A percentile compares a stretch with the other conserved stretches of the same genome.
Evolutionary conservation across 148 eudicot species (phyloP).

Genomic region (Vaccinium darrowii): DNA sequence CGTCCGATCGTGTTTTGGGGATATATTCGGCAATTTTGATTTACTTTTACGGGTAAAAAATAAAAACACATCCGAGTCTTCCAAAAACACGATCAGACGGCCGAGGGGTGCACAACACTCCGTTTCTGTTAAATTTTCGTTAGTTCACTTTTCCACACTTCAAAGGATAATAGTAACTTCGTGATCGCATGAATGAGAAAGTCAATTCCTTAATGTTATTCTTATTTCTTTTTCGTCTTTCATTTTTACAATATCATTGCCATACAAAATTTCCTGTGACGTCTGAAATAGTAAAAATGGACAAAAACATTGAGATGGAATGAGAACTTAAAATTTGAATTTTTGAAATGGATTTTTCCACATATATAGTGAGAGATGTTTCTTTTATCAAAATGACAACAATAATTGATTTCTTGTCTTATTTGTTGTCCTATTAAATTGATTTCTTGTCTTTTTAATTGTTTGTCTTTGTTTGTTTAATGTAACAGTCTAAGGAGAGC

Average conservation of each 20-base stretch:
- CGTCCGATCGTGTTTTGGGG: no score
- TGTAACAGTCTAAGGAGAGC: conserved; percentile 67
- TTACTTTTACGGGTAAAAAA: no score
- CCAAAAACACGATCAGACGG: no score
- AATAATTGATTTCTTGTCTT: not conserved
- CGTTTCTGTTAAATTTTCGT: no score
- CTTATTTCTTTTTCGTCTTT: no score
- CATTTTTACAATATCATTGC: not conserved
- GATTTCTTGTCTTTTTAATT: not conserved
- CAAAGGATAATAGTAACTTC: not conserved
- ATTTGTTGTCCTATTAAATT: not conserved
- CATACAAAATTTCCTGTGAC: not conserved
- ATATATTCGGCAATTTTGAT: no score
- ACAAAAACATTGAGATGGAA: not conserved
- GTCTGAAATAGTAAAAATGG: not conserved
- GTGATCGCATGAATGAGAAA: not conserved
- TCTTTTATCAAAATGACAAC: not conserved
- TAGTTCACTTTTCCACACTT: no score
- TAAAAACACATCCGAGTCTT: no score
- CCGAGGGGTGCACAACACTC: no score
- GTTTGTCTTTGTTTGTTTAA: not conserved
- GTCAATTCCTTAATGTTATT: no score
- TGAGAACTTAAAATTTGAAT: not conserved
- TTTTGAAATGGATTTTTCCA: not conserved
- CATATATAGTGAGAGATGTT: not conserved